Evolutionary conservation across 441 rosid species (phyloP), one percentile per base, ranked within the genome.

Genomic region (Arabidopsis lyrata): DNA sequence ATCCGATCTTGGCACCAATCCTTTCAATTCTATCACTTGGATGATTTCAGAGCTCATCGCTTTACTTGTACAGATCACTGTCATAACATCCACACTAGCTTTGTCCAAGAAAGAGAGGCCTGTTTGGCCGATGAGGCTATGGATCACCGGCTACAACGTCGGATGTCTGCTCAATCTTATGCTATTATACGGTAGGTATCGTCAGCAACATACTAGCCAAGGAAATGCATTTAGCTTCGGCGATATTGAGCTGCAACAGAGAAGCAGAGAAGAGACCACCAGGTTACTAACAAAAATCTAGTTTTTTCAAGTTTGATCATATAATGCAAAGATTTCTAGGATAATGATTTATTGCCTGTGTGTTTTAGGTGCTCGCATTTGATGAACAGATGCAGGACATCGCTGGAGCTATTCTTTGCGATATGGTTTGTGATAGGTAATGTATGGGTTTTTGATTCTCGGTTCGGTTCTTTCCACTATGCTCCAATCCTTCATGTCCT

Each of bases 361-460:
- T 54, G 5, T 38, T 79, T 67, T 87, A 90, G 97, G 78, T 73
- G 78, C 83, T 76, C 91, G 5, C 95, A 86, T 80, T 77, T 95
- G 91, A 89, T 87, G 95, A 89, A 90, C 85, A 95, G 81, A 81
- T 92, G 98, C 66, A 76, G 89, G 59, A 83, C 96, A 47, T 95
- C 86, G 0, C 86, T 95, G 1, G 86, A 83, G 44, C 83, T 83
- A 7, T 83, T 83, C 81, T 83, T 80, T 50, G 86, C 83, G 20
- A 80, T 83, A 41, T 83, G 86, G 86, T 82, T 92, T 77, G 97
- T 95, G 58, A 89, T 92, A 88, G 99, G 97, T 4, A 92, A 92
- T 31, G 97, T 90, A 10, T 95, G 97, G 99, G 90, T 90, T 38
- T 92, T 90, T 1, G 97, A 95, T 84, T 87, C 99, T 20, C 86